phyloP scores from a whole-genome alignment of 495 filamentous ascomycete species.

The Penicillium alfredii region DNA sequence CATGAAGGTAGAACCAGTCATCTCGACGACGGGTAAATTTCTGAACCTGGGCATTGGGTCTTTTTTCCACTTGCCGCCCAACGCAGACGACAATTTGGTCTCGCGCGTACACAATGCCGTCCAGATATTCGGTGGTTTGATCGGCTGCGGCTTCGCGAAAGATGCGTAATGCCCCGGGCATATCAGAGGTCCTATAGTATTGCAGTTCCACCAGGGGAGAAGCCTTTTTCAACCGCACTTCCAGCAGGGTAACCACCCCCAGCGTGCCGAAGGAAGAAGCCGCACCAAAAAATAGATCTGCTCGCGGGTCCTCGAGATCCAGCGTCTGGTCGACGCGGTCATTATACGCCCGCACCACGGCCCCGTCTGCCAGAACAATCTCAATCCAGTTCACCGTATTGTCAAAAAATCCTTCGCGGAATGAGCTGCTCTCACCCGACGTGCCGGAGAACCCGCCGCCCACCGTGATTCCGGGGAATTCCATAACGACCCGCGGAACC shows the following conservation, averaged over 20 bases:
- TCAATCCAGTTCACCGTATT: slow-evolving; percentile 45
- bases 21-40: slow-evolving; percentile 45
- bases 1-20: slow-evolving; percentile 58
- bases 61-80: slow-evolving; percentile 37
- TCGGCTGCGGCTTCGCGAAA: slow-evolving; percentile 28
- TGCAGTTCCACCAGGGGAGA: slow-evolving; percentile 44
- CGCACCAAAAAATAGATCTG: slow-evolving; percentile 49
- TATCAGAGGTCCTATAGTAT: slow-evolving; percentile 38
- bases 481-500: slow-evolving; percentile 52
- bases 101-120: slow-evolving; percentile 46
- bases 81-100: slow-evolving; percentile 43
- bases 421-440: slow-evolving; percentile 49
- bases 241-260: slow-evolving; percentile 48
- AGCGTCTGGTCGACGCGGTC: slow-evolving; percentile 1
- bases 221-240: slow-evolving; percentile 45
- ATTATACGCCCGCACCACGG: slow-evolving; percentile 32
- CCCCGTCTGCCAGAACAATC: slow-evolving; percentile 49
- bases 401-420: slow-evolving; percentile 54
- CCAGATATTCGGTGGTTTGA: slow-evolving; percentile 46
- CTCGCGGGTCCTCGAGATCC: slow-evolving; percentile 23
- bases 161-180: slow-evolving; percentile 35
- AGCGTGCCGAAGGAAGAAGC: slow-evolving; percentile 48
- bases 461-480: slow-evolving; percentile 53
- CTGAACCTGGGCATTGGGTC: slow-evolving; percentile 13
- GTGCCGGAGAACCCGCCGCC: slow-evolving; percentile 53